phyloP scores from a whole-genome alignment of 2,329 filamentous ascomycete genomes.

The Akanthomyces muscarius region DNA sequence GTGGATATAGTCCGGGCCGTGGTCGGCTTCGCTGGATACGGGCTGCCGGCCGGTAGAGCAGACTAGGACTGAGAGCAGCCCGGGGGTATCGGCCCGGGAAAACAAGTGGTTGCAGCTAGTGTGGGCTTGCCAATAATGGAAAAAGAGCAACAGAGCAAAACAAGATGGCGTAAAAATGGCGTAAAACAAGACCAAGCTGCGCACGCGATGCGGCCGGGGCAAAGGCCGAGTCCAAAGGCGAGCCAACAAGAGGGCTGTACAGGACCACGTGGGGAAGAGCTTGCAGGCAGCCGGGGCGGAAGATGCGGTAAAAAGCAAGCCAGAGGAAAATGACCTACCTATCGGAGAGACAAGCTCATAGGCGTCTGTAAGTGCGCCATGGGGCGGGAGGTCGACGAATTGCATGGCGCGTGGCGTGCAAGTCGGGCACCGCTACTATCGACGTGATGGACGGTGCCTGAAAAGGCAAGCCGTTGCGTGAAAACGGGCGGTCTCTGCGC shows the following conservation, averaged over 20 bases:
- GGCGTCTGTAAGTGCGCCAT: not conserved
- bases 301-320: not conserved
- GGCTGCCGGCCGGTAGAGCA: not conserved
- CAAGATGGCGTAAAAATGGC: not conserved
- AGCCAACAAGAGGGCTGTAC: not conserved
- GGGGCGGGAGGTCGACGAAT: not conserved
- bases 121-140: not conserved
- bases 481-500: not conserved
- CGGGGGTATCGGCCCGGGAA: not conserved
- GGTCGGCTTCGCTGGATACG: not conserved
- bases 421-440: not conserved
- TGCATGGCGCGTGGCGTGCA: not conserved
- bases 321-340: conserved; percentile 4
- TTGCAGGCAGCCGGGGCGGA: not conserved
- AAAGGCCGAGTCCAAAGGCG: not conserved
- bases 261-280: conserved; percentile 4
- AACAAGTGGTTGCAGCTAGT: not conserved
- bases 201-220: conserved; percentile 5
- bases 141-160: not conserved
- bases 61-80: not conserved
- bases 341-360: conserved; percentile 15
- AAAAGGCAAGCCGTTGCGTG: conserved; percentile 12
- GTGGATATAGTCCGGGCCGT: not conserved
- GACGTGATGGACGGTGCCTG: not conserved
- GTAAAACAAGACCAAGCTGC: not conserved